phyloP scores from a whole-genome alignment of 208 protist genomes.

The Trypanosomatidae sp. region DNA sequence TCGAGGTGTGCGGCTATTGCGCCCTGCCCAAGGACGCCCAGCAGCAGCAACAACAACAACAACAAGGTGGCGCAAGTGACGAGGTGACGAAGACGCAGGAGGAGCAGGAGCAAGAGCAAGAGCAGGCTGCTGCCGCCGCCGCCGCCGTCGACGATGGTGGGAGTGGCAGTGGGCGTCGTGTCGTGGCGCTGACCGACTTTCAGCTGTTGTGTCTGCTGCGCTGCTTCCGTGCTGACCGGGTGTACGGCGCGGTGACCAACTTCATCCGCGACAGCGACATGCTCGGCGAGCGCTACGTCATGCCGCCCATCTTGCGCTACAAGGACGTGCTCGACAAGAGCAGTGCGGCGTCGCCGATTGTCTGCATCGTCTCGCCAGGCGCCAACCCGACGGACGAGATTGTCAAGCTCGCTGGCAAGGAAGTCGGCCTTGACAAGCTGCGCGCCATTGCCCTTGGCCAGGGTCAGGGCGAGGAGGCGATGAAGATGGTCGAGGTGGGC shows the following conservation, averaged over 20 bases:
- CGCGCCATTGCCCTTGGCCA: constrained; percentile 96
- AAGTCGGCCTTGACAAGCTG: constrained; percentile 89
- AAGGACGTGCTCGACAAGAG: constrained; percentile 93
- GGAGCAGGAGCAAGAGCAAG: no score
- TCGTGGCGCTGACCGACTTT: constrained; percentile 79
- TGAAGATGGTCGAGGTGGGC: constrained; percentile 92
- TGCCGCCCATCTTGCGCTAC: constrained; percentile 95
- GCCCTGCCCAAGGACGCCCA: no score
- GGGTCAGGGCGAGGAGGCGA: constrained; percentile 95
- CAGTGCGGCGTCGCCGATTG: constrained; percentile 89
- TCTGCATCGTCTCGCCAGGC: constrained; percentile 98
- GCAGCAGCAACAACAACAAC: no score
- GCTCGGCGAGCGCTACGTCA: constrained; percentile 91
- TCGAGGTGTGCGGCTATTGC: constrained; percentile 30
- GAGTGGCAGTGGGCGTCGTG: constrained; percentile 48
- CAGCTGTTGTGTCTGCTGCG: constrained; percentile 93
- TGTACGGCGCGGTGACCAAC: constrained; percentile 87
- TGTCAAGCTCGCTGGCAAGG: constrained; percentile 94
- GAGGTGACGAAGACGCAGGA: no score
- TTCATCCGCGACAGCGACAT: constrained; percentile 91
- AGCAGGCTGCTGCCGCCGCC: no score
- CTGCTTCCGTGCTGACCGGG: constrained; percentile 95
- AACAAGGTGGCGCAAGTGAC: no score
- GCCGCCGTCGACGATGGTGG: no score
- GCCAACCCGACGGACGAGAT: constrained; percentile 97